Evolutionary conservation across 805 yeast genomes (phyloP).

Genomic region (Barnettozyma vustinii): DNA sequence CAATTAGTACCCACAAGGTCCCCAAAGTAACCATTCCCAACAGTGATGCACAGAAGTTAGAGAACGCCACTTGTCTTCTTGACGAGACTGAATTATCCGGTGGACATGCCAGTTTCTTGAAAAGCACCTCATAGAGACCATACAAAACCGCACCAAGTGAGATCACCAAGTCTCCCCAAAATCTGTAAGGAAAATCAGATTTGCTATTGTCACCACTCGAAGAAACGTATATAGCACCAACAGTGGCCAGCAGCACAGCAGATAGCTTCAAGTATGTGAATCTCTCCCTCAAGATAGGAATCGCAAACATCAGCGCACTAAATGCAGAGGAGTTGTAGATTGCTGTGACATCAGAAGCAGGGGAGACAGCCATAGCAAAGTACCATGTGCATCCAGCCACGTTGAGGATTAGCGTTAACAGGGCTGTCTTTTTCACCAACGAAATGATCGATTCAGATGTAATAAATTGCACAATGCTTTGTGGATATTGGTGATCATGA

Average conservation of each 20-base stretch:
- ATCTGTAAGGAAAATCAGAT: constrained; percentile 49
- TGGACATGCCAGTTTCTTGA: constrained; percentile 72
- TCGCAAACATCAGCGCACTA: constrained; percentile 80
- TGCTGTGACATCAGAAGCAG: constrained; percentile 84
- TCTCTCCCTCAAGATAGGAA: constrained; percentile 62
- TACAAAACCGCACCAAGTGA: constrained; percentile 70
- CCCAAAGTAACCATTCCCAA: constrained; percentile 55
- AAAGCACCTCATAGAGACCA: constrained; percentile 79
- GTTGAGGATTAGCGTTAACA: constrained; percentile 55
- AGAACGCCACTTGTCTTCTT: constrained; percentile 72
- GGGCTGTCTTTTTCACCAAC: constrained; percentile 36
- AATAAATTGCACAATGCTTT: constrained; percentile 10
- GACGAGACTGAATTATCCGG: constrained; percentile 57
- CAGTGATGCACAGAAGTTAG: constrained; percentile 66
- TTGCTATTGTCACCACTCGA: constrained; percentile 31
- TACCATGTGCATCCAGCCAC: constrained; percentile 85
- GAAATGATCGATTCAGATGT: constrained; percentile 26
- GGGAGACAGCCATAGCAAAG: constrained; percentile 71
- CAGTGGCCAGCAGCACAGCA: constrained; percentile 66
- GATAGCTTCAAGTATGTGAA: constrained; percentile 57
- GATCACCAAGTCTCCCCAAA: constrained; percentile 66
- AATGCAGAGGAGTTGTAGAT: constrained; percentile 88
- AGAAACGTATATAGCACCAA: constrained; percentile 71
- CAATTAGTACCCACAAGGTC: constrained; percentile 43
- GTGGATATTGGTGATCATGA: constrained; percentile 16